Evolutionary conservation across 768 basidiomycete species (phyloP).

Genomic region (Russula sp.): DNA sequence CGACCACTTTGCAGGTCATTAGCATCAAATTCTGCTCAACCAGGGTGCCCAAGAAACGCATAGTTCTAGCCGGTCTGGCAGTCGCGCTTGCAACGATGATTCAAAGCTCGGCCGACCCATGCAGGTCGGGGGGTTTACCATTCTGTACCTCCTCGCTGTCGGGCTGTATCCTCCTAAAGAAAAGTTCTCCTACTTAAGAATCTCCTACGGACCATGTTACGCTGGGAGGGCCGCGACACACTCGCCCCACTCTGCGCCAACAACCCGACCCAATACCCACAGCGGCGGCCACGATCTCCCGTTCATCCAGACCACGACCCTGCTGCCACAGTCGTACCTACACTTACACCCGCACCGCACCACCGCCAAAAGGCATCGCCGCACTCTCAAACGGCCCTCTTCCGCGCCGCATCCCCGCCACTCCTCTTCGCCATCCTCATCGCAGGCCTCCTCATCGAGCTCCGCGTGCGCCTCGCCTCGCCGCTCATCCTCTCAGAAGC

Average conservation of each 20-base stretch:
- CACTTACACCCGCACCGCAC: neutral
- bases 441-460: conserved; percentile 6
- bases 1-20: no score
- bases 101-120: neutral
- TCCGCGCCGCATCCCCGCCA: conserved; percentile 4
- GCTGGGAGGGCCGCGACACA: no score
- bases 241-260: neutral
- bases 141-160: neutral
- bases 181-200: neutral
- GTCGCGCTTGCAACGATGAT: neutral
- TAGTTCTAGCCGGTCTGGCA: neutral
- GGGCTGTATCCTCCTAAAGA: neutral
- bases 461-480: conserved; percentile 1
- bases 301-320: neutral
- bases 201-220: neutral
- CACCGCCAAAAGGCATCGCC: neutral
- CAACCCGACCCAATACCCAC: neutral
- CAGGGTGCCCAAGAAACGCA: neutral
- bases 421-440: conserved; percentile 5
- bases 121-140: neutral
- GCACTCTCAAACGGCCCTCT: neutral
- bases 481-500: neutral
- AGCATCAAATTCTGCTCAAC: no score
- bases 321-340: neutral
- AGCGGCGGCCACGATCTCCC: no score